These are phyloP conservation scores for Dillenia turbinata DNA, from an alignment of 164 flowering plant species.

Conservation along the genomic window DNA sequence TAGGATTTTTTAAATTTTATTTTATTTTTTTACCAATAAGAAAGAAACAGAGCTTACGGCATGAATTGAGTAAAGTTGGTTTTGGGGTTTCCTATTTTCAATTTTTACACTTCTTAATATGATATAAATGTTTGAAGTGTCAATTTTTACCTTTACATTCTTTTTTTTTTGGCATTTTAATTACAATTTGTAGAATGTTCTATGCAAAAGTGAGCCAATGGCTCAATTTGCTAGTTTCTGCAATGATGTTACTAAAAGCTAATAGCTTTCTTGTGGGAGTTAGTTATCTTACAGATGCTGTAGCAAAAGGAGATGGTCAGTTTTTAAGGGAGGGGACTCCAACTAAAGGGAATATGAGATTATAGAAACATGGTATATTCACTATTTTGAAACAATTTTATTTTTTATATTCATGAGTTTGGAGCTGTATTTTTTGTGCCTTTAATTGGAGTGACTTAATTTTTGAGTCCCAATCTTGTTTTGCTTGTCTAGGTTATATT, in stretches of 20 bases:
- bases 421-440: neutral
- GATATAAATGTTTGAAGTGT: no score
- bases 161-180: neutral
- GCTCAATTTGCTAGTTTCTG: slow-evolving; percentile 21
- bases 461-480: slow-evolving; percentile 5
- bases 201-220: slow-evolving; percentile 10
- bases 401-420: no score
- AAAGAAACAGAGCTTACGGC: no score
- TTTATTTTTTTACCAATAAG: no score
- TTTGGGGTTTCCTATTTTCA: no score
- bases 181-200: slow-evolving; percentile 18
- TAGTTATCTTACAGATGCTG: slow-evolving; percentile 50
- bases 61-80: no score
- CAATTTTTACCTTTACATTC: neutral
- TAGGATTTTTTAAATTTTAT: no score
- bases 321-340: no score
- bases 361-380: no score
- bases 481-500: slow-evolving; percentile 11
- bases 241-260: slow-evolving; percentile 29
- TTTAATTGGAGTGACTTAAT: neutral
- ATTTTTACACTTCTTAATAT: no score
- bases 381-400: no score
- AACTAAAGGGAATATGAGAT: no score
- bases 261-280: slow-evolving; percentile 39
- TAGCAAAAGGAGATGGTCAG: slow-evolving; percentile 80